Base-by-base conservation (phyloP, 805 yeast genomes). In the Teunomyces atbi region DNA sequence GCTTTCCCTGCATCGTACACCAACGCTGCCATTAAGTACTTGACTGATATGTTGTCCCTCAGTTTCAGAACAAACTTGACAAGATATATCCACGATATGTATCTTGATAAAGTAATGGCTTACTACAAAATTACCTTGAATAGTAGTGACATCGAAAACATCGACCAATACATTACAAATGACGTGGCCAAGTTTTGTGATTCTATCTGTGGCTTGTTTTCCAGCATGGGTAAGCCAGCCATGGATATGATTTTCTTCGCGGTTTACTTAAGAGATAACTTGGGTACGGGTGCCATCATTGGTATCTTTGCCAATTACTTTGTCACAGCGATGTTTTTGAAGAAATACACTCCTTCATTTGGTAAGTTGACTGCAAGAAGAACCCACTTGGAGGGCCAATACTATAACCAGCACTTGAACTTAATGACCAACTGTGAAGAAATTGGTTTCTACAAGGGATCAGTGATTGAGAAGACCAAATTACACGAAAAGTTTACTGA, bases 1-100 rank as follows among this genome's bases (percentile, higher is more conserved):
- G 97, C 97, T 0, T 81, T 91, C 51, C 98, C 98, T 2, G 96
- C 97, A 0, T 83, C 94, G 2, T 91, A 89, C 64, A 86, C 96
- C 27, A 91, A 91, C 65, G 86, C 96, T 41, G 90, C 92, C 47
- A 91, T 91, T 60, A 87, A 86, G 60, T 88, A 79, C 58, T 68
- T 91, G 55, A 87, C 90, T 45, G 80, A 84, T 58, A 77, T 88
- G 55, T 69, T 91, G 48, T 82, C 96, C 10, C 74, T 89, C 45
- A 88, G 87, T 57, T 91, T 91, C 71, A 81, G 97, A 72, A 84
- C 94, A 1, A 84, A 84, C 53, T 73, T 91, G 56, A 81, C 85
- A 30, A 79, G 97, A 55, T 91, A 91, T 63, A 80, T 91, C 55
- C 97, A 91, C 66, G 97, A 91, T 59, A 75, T 91, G 65, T 91